Percentiles rank a stretch among this genome's conserved stretches.
Conservation (phyloP, 2,329 filamentous ascomycete species). For the Teratosphaeria gauchensis region DNA sequence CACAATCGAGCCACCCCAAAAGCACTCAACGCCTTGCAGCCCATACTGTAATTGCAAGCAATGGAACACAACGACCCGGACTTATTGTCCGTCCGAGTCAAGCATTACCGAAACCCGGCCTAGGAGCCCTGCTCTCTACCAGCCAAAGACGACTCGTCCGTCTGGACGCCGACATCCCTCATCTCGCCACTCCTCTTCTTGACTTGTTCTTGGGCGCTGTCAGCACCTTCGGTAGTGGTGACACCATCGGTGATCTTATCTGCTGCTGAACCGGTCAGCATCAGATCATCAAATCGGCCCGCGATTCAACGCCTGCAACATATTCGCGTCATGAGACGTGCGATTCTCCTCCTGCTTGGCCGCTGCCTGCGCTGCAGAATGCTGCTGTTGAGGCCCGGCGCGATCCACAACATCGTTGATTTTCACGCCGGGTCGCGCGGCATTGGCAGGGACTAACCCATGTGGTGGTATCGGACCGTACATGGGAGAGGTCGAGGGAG, state of each 20-base stretch:
- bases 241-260: slow-evolving; percentile 12
- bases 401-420: slow-evolving; percentile 18
- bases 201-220: slow-evolving; percentile 14
- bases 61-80: background rate
- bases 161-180: slow-evolving; percentile 24
- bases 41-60: background rate
- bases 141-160: slow-evolving; percentile 10
- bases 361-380: slow-evolving; percentile 7
- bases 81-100: background rate
- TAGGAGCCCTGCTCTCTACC: slow-evolving; percentile 17
- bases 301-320: slow-evolving; percentile 18
- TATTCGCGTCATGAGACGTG: slow-evolving; percentile 21
- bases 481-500: slow-evolving; percentile 25
- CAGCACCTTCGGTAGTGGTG: slow-evolving; percentile 12
- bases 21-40: slow-evolving; percentile 5
- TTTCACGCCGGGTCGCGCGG: slow-evolving; percentile 17
- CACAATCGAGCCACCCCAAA: slow-evolving; percentile 5
- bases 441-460: slow-evolving; percentile 9
- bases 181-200: slow-evolving; percentile 12
- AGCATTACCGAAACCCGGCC: background rate
- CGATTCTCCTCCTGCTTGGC: slow-evolving; percentile 31
- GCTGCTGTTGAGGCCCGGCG: slow-evolving; percentile 5
- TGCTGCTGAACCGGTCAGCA: slow-evolving; percentile 22
- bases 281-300: slow-evolving; percentile 13
- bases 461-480: slow-evolving; percentile 12